Conservation (phyloP, 2,329 filamentous ascomycete genomes). For the Epichloe bromicola region DNA sequence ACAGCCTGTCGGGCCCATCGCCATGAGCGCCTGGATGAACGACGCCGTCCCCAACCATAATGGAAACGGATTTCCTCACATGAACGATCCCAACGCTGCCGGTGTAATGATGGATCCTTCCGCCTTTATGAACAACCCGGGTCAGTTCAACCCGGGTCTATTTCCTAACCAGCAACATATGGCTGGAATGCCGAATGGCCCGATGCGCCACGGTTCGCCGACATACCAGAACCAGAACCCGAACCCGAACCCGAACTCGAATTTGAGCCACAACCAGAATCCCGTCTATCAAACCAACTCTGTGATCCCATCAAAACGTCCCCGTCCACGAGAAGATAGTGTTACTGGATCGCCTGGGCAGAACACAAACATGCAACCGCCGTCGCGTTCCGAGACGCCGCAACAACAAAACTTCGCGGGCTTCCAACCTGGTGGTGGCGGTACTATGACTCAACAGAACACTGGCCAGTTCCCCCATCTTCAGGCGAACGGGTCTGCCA, state of each 20-base stretch:
- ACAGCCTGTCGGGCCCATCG: constrained; percentile 33
- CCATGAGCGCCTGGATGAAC: constrained; percentile 64
- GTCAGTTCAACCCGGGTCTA: constrained; percentile 48
- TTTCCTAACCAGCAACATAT: constrained; percentile 43
- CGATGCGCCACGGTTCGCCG: constrained; percentile 70
- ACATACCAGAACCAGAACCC: constrained; percentile 46
- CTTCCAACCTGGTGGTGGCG: constrained; percentile 53
- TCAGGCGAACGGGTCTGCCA: constrained; percentile 65
- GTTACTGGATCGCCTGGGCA: constrained; percentile 71
- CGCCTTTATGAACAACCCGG: constrained; percentile 46
- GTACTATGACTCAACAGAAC: constrained; percentile 47
- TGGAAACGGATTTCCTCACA: constrained; percentile 54
- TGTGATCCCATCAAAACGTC: constrained; percentile 81
- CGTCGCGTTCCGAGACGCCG: constrained; percentile 85
- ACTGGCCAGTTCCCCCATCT: constrained; percentile 63
- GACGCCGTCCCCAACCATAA: constrained; percentile 57
- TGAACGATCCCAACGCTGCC: constrained; percentile 46
- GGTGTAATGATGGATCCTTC: constrained; percentile 53
- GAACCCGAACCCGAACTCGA: background rate
- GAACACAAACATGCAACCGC: constrained; percentile 58
- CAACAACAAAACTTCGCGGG: constrained; percentile 62
- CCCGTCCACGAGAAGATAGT: constrained; percentile 70
- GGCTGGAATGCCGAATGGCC: constrained; percentile 64
- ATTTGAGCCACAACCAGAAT: constrained; percentile 8
- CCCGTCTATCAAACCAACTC: constrained; percentile 72